phyloP scores from a whole-genome alignment of 108 stramenopile species.

The Pseudonitzschia multistriata region DNA sequence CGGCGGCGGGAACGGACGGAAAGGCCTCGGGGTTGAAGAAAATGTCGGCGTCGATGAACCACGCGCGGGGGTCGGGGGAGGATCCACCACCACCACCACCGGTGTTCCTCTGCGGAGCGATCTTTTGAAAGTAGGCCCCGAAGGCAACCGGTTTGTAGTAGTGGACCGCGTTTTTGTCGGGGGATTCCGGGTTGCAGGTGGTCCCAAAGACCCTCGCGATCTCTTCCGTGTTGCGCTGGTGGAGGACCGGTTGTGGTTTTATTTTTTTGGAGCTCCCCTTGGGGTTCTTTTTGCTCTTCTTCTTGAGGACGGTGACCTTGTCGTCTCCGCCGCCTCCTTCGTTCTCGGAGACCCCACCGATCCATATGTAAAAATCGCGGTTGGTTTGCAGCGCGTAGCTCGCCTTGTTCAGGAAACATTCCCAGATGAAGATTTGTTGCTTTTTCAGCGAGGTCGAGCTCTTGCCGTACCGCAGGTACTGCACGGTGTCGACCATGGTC shows the following conservation, averaged over 20 bases:
- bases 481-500: constrained; percentile 4
- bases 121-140: background rate
- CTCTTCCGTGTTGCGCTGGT: background rate
- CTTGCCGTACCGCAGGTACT: background rate
- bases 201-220: background rate
- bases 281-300: background rate
- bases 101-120: background rate
- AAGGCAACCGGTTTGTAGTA: constrained; percentile 12
- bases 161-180: background rate
- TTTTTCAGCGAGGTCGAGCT: background rate
- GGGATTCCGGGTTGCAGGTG: background rate
- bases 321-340: background rate
- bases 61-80: background rate
- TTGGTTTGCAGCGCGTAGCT: constrained; percentile 3
- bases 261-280: background rate
- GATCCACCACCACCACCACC: no score
- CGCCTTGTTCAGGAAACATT: constrained; percentile 7
- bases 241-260: background rate
- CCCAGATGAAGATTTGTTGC: background rate
- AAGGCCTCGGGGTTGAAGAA: background rate
- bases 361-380: constrained; percentile 4
- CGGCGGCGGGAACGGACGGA: background rate
- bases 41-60: constrained; percentile 14
- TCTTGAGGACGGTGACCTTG: background rate
- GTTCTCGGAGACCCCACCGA: background rate